Percentiles rank a stretch among this genome's conserved stretches.
These are phyloP conservation scores for Artomyces pyxidatus DNA, from an alignment of 768 basidiomycete genomes.

Conservation along the genomic window DNA sequence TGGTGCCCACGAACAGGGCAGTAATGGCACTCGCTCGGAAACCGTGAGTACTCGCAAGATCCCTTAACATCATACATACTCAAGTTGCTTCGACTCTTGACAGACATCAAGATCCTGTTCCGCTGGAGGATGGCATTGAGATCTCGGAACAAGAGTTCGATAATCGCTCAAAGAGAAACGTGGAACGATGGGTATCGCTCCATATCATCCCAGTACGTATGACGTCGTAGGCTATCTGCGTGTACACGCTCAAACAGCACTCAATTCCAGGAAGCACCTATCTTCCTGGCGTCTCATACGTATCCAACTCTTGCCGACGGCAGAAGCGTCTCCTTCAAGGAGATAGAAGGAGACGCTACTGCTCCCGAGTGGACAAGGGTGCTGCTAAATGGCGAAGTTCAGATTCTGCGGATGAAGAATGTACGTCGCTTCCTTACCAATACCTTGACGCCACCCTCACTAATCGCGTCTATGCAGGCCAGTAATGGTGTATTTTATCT, in stretches of 20 bases:
- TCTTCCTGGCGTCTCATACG: slow-evolving; percentile 35
- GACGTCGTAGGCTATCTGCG: not conserved
- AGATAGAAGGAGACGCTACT: slow-evolving; percentile 26
- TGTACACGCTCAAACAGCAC: not conserved
- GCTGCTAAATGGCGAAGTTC: slow-evolving; percentile 45
- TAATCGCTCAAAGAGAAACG: slow-evolving; percentile 49
- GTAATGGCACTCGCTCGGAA: slow-evolving; percentile 74
- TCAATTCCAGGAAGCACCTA: slow-evolving; percentile 36
- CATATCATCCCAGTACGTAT: slow-evolving; percentile 73
- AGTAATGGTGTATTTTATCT: slow-evolving; percentile 51
- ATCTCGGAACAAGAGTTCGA: slow-evolving; percentile 66
- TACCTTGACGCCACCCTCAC: not conserved
- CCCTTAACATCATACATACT: not conserved
- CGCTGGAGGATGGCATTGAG: slow-evolving; percentile 35
- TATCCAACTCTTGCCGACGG: slow-evolving; percentile 54
- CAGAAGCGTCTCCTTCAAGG: slow-evolving; percentile 48
- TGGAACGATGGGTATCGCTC: slow-evolving; percentile 72
- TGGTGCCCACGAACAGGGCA: slow-evolving; percentile 85
- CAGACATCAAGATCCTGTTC: slow-evolving; percentile 53
- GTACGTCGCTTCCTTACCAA: slow-evolving; percentile 28
- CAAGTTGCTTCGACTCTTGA: not conserved
- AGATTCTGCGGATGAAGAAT: slow-evolving; percentile 53
- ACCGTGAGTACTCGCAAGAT: slow-evolving; percentile 48
- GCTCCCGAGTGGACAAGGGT: slow-evolving; percentile 52
- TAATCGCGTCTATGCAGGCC: slow-evolving; percentile 27